Base-by-base conservation (phyloP, 108 stramenopile species). In the Pseudonitzschia pungens region DNA sequence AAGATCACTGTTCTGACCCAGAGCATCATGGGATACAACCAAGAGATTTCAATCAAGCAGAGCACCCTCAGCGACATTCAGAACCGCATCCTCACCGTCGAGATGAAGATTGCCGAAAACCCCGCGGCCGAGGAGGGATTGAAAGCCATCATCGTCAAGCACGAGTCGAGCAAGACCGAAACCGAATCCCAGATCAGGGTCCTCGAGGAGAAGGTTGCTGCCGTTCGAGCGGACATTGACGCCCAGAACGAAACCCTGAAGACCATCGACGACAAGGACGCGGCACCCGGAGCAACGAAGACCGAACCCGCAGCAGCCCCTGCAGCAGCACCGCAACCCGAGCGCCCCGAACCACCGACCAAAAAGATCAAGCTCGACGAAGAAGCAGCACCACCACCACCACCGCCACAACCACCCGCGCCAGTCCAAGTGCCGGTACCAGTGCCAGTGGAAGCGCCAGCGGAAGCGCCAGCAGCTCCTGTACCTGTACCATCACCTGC, bases 41-140 rank as follows among this genome's bases (percentile, higher is more conserved):
- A 69, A 64, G 75, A 76, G 31, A 51, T 76, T 63, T 48, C 75
- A 10, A 62, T 68, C 24, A 31, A 69, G 16, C 68, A 68, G 16
- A 68, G 67, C 16, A 76, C 68, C 9, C 44, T 51, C 32, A 76
- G 60, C 36, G 75, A 76, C 33, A 36, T 76, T 42, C 68, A 76
- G 50, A 76, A 76, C 57, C 75, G 75, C 50, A 76, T 76, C 41
- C 45, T 76, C 24, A 62, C 68, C 11, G 68, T 76, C 48, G 68
- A 76, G 33, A 76, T 76, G 75, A 76, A 76, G 45, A 76, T 76
- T 53, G 75, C 75, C 40, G 75, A 76, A 52, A 45, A 55, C 10
- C 68, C 75, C 28, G 33, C 20, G 51, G 58, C 68, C 8, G 75
- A 68, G 29, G 75, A 69, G 11, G 36, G 42, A 18, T 28, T 76